Base-by-base conservation (phyloP, 2,329 filamentous ascomycete species). In the Fusarium nanum region DNA sequence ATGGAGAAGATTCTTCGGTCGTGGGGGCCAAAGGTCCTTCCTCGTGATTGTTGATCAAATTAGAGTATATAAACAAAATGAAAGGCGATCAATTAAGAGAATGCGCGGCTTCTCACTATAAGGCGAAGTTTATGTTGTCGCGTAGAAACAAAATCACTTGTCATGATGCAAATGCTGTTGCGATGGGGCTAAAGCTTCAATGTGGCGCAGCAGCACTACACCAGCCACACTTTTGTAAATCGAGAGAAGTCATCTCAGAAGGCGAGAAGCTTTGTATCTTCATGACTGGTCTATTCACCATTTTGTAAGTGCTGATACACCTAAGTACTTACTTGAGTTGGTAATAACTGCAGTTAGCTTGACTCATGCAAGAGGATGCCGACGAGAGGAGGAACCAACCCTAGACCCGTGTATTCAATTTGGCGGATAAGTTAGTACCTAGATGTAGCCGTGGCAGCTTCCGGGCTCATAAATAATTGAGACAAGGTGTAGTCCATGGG, bases 151-250 rank as follows among this genome's bases (percentile, higher is more conserved):
- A 46, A 61, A 62, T 67, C 50, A 55, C 44, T 62, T 68, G 58
- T 54, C 49, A 66, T 64, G 42, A 66, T 58, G 28, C 45, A 30
- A 52, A 48, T 45, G 25, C 55, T 44, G 22, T 60, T 68, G 42
- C 62, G 65, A 65, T 41, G 56, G 70, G 66, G 68, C 70, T 64
- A 65, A n/a, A 54, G 45, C 55, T 53, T 41, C 10, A 27, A 7
- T 64, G 70, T 71, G 67, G 68, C 60, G 48, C 40, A 34, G n/a
- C 34, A 37, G 1, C 2, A 4, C 1, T 0, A 1, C 6, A 37
- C 41, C 13, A 69, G 70, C 68, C 70, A 64, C 69, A 67, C 34
- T n/a, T 12, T 37, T 37, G 34, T n/a, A 37, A 37, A 48, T 11
- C 7, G 27, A 10, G n/a, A 32, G 5, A 37, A n/a, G 34, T n/a